Percentiles rank a stretch among this genome's conserved stretches.
Conservation (phyloP, 176 grass and related monocot species). For the Avena eriantha region DNA sequence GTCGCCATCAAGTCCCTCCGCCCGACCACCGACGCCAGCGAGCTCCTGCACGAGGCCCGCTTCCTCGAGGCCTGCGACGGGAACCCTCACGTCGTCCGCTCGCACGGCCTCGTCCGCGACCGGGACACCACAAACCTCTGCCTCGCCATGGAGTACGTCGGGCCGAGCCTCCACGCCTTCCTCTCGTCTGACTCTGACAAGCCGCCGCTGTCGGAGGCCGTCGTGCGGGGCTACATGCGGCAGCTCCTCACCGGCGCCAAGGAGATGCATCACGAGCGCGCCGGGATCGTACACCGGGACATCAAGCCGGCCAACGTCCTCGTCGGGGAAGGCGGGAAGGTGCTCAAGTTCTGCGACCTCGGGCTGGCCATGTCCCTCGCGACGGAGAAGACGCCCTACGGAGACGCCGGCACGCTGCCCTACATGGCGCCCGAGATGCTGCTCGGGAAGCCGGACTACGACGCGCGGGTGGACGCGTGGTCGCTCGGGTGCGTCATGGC, state of each 20-base stretch:
- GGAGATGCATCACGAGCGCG: not conserved
- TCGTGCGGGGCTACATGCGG: not conserved
- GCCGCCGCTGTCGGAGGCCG: not conserved
- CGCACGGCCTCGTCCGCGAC: not conserved
- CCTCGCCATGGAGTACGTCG: conserved; percentile 23
- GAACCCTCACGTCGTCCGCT: not conserved
- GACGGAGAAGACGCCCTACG: not conserved
- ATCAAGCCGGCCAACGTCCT: conserved; percentile 8
- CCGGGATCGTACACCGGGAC: not conserved
- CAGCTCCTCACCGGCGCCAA: not conserved
- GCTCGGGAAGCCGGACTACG: conserved; percentile 4
- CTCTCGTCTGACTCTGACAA: not conserved
- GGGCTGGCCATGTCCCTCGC: not conserved
- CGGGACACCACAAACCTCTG: not conserved
- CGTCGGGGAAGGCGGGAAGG: not conserved
- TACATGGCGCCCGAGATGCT: conserved; percentile 27
- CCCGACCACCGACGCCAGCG: not conserved
- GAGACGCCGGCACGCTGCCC: not conserved
- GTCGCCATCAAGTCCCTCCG: not conserved
- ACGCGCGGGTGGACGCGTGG: not conserved
- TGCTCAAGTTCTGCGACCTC: not conserved
- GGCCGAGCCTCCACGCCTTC: not conserved
- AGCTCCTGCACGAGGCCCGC: not conserved
- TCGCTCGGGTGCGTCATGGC: conserved; percentile 15
- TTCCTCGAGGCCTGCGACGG: not conserved